phyloP scores from a whole-genome alignment of 1,284 basidiomycete species.

The Ceratobasidium sp. region DNA sequence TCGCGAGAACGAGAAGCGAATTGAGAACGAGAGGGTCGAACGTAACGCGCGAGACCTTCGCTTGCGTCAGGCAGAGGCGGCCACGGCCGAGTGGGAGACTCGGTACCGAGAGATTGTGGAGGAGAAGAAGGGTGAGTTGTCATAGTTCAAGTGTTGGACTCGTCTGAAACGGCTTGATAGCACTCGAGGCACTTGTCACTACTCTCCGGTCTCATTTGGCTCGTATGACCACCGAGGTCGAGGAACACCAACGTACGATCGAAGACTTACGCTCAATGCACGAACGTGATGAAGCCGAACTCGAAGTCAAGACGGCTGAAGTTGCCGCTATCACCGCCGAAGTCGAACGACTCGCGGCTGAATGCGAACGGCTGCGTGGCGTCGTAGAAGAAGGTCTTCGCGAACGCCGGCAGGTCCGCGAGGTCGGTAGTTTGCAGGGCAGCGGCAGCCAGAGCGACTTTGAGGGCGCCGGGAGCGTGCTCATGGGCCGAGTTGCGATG shows the following conservation, averaged over 20 bases:
- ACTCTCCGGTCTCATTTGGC: conserved; percentile 79
- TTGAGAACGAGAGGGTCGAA: conserved; percentile 20
- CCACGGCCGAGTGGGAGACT: conserved; percentile 55
- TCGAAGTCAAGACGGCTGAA: conserved; percentile 73
- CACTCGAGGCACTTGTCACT: conserved; percentile 79
- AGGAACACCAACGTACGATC: conserved; percentile 75
- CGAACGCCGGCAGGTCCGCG: conserved; percentile 66
- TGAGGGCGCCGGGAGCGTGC: conserved; percentile 33
- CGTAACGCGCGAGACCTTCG: conserved; percentile 15
- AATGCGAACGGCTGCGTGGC: conserved; percentile 83
- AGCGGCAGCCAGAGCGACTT: conserved; percentile 40
- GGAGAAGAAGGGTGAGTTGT: conserved; percentile 80
- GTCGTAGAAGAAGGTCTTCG: conserved; percentile 86
- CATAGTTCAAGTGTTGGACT: conserved; percentile 3
- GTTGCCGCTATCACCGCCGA: conserved; percentile 73
- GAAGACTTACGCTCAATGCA: conserved; percentile 73
- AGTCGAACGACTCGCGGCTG: conserved; percentile 80
- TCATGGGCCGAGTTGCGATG: conserved; percentile 19
- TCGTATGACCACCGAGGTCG: conserved; percentile 80
- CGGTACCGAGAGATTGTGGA: conserved; percentile 80
- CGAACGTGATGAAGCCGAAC: conserved; percentile 70
- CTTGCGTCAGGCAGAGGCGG: conserved; percentile 53
- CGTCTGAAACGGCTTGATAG: conserved; percentile 59
- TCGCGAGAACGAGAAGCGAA: conserved; percentile 50
- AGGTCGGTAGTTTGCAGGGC: conserved; percentile 44